Percentiles rank a stretch among this genome's conserved stretches.
phyloP scores from a whole-genome alignment of 2,329 filamentous ascomycete species.

The Cladosporium velox region DNA sequence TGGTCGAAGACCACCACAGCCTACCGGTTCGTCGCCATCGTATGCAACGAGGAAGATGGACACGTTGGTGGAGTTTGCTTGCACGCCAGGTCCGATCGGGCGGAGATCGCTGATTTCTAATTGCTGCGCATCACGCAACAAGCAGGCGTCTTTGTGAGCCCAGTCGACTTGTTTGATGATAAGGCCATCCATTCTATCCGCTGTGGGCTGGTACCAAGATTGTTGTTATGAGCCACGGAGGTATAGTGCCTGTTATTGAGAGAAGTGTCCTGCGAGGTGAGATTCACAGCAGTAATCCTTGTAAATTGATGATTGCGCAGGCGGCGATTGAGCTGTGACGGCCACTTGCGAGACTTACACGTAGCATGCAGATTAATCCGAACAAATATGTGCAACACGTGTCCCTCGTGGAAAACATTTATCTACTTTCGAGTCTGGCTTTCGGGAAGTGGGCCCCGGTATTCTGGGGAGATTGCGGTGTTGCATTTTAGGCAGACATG shows the following conservation, averaged over 20 bases:
- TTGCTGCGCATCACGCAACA: constrained; percentile 4
- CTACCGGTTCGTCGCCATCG: background rate
- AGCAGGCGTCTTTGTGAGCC: background rate
- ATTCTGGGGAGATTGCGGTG: background rate
- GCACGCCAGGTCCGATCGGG: background rate
- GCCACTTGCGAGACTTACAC: background rate
- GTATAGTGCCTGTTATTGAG: background rate
- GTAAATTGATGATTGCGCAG: background rate
- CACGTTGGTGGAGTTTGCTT: background rate
- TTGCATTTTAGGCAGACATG: background rate
- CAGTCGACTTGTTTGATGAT: background rate
- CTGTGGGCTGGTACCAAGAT: background rate
- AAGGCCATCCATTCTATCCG: background rate
- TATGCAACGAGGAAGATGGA: background rate
- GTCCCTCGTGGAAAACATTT: background rate
- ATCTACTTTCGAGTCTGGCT: background rate
- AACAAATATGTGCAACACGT: background rate
- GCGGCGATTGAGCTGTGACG: background rate
- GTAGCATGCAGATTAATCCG: background rate
- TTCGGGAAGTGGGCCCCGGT: background rate
- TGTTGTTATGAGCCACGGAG: background rate
- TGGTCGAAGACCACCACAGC: constrained; percentile 10
- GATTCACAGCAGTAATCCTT: background rate
- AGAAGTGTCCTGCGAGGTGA: background rate
- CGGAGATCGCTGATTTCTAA: constrained; percentile 9